A percentile compares a stretch with the other conserved stretches of the same genome.
phyloP scores from a whole-genome alignment of 2,329 filamentous ascomycete genomes.

The Colletotrichum tropicale region DNA sequence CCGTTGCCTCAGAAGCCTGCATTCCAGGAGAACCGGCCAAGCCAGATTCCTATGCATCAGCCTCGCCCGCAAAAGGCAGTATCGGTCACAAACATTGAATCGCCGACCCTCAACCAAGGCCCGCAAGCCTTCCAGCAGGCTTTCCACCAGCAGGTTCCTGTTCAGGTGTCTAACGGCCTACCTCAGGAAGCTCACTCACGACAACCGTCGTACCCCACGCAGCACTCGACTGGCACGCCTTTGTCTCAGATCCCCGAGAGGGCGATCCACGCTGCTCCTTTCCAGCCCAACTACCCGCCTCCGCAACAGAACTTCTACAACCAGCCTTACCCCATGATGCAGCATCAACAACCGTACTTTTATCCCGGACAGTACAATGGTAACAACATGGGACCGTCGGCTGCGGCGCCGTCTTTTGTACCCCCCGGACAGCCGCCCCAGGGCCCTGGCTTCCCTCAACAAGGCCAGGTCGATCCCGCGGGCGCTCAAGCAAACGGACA shows the following conservation, averaged over 20 bases:
- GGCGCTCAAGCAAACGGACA: slow-evolving; percentile 42
- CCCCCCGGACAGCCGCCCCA: slow-evolving; percentile 55
- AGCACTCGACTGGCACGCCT: slow-evolving; percentile 77
- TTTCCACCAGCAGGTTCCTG: slow-evolving; percentile 93
- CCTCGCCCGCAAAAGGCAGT: slow-evolving; percentile 94
- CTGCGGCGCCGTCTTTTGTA: slow-evolving; percentile 60
- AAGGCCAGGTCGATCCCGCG: slow-evolving; percentile 41
- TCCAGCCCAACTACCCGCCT: slow-evolving; percentile 74
- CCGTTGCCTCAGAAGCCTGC: slow-evolving; percentile 63
- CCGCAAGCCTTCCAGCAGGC: slow-evolving; percentile 88
- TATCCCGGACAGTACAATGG: slow-evolving; percentile 29
- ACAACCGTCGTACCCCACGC: slow-evolving; percentile 72
- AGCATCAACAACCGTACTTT: slow-evolving; percentile 66
- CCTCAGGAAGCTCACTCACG: slow-evolving; percentile 67
- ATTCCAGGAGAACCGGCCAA: slow-evolving; percentile 60
- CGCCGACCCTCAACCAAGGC: slow-evolving; percentile 66
- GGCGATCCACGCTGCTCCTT: slow-evolving; percentile 87
- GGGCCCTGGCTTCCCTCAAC: slow-evolving; percentile 45
- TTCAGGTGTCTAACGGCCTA: slow-evolving; percentile 67
- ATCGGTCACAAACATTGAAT: slow-evolving; percentile 91
- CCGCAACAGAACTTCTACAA: slow-evolving; percentile 65
- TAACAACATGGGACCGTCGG: slow-evolving; percentile 29
- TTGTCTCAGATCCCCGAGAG: slow-evolving; percentile 92
- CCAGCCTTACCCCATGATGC: slow-evolving; percentile 62
- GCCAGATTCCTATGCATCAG: slow-evolving; percentile 80